Evolutionary conservation across 345 rosid genomes (phyloP), one percentile per base, ranked within the genome.

Genomic region (Eucalyptus erythrocorys): DNA sequence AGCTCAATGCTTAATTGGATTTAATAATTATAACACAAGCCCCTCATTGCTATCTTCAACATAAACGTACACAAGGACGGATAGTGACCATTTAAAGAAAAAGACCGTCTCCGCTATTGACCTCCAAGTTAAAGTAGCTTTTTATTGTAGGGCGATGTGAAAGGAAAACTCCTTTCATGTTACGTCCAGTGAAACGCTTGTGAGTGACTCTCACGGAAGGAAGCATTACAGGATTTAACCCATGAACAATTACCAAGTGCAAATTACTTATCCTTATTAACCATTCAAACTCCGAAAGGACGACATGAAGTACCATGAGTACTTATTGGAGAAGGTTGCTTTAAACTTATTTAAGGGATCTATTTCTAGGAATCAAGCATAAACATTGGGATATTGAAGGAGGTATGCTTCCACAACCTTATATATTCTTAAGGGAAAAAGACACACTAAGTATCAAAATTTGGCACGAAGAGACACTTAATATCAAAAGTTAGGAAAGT

Each of bases 341-440:
- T n/a, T n/a, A 26, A 57, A 26, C n/a, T 57, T 26, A 57, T 57
- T 26, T 26, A 57, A 57, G n/a, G 10, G 64, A 26, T 26, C 2
- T 45, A 24, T 27, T 82, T 45, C 13, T 37, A 26, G 3, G 51
- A 13, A 37, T 85, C 61, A 89, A 32, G 87, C 86, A 15, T 88
- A 92, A 26, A 53, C 88, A 9, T 90, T 43, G 3, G 92, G 93
- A 80, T 90, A 89, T 66, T 89, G 89, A 47, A 87, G 49, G 79
- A 92, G 90, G 76, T 90, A 89, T 40, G 90, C 91, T 85, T 92
- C 91, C 19, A 89, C 48, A 13, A 89, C 88, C 88, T 92, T 91
- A 88, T 82, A 89, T n/a, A n/a, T n/a, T n/a, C n/a, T n/a, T n/a
- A n/a, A n/a, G n/a, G n/a, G n/a, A n/a, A n/a, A n/a, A n/a, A n/a